Percentiles rank a stretch among this genome's conserved stretches.
These are phyloP conservation scores for Schizosaccharomyces cryophilus DNA, from an alignment of 805 yeast species.

Conservation along the genomic window DNA sequence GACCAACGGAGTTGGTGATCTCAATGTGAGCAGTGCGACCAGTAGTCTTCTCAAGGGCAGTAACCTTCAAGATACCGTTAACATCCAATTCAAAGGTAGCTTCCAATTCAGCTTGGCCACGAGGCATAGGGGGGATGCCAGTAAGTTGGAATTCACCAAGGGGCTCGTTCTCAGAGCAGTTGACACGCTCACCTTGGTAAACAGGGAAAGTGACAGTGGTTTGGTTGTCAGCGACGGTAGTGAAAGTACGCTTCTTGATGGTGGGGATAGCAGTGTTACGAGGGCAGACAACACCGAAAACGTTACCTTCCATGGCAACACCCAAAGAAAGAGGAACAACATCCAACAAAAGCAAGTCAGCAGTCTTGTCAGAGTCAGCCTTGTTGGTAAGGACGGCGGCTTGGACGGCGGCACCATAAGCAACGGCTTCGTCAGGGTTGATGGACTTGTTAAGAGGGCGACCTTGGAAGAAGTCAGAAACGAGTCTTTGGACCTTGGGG, in stretches of 20 bases:
- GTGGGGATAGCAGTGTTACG: slow-evolving; percentile 99
- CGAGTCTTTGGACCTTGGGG: slow-evolving; percentile 89
- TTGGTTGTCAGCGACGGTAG: slow-evolving; percentile 96
- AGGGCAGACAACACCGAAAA: slow-evolving; percentile 95
- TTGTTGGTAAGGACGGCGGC: slow-evolving; percentile 95
- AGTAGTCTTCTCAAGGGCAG: slow-evolving; percentile 94
- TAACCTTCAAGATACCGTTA: slow-evolving; percentile 97
- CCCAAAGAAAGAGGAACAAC: slow-evolving; percentile 96
- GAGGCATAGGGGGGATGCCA: slow-evolving; percentile 94
- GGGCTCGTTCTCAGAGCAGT: slow-evolving; percentile 90
- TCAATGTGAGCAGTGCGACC: slow-evolving; percentile 97
- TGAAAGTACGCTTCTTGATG: slow-evolving; percentile 94
- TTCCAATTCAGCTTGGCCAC: slow-evolving; percentile 98
- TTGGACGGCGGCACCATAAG: slow-evolving; percentile 98
- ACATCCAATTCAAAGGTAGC: slow-evolving; percentile 98
- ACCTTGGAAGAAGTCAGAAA: slow-evolving; percentile 87
- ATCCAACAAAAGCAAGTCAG: slow-evolving; percentile 84
- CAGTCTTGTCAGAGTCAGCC: slow-evolving; percentile 72
- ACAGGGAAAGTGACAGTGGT: slow-evolving; percentile 97
- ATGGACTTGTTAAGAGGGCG: slow-evolving; percentile 89
- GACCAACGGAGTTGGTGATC: slow-evolving; percentile 96
- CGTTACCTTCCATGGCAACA: slow-evolving; percentile 99
- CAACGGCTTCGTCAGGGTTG: slow-evolving; percentile 98
- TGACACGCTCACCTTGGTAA: slow-evolving; percentile 98
- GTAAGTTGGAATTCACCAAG: slow-evolving; percentile 97